Evolutionary conservation across 306 rosid genomes (phyloP), one percentile per base, ranked within the genome.

Genomic region (Acacia crassicarpa): DNA sequence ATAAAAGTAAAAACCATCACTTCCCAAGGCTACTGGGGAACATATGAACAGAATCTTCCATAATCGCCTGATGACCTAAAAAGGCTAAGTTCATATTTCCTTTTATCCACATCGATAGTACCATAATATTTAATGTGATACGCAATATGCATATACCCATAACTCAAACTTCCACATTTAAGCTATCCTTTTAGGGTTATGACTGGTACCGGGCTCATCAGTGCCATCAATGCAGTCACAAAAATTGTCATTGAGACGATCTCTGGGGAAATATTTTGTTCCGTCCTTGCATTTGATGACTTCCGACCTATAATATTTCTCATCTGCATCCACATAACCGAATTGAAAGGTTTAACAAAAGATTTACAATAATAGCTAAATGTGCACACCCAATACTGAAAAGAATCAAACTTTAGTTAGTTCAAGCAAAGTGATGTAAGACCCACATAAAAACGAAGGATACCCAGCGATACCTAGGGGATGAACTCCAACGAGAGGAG

Each of bases 151-250:
- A 46, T 13, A 72, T 58, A 27, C 43, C 71, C 59, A 80, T 19
- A 38, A 16, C 11, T 49, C 44, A 75, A 56, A 63, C 14, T 75
- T 54, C 35, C 48, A 75, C 35, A 25, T 27, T 41, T 35, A 48
- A 72, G 27, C 19, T 49, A 15, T 49, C 19, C 10, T 17, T 49
- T 51, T 10, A 51, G 30, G 25, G 40, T 0, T 30, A 4, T 16
- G 54, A 82, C 54, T 20, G 5, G 65, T 85, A 91, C 98, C 99
- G 12, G 97, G 98, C 78, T 95, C 99, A 83, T 95, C 97, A 15
- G 99, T 93, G 40, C 97, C 98, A 86, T 95, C 98, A 53, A 82
- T 71, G 81, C 99, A 95, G 70, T 93, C 99, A 19, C 98, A 95
- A 86, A 85, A 93, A 82, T 95, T 46, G 73, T 91, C 98, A 54